Evolutionary conservation across 2,329 filamentous ascomycete species (phyloP).

Genomic region (Clarireedia paspali): DNA sequence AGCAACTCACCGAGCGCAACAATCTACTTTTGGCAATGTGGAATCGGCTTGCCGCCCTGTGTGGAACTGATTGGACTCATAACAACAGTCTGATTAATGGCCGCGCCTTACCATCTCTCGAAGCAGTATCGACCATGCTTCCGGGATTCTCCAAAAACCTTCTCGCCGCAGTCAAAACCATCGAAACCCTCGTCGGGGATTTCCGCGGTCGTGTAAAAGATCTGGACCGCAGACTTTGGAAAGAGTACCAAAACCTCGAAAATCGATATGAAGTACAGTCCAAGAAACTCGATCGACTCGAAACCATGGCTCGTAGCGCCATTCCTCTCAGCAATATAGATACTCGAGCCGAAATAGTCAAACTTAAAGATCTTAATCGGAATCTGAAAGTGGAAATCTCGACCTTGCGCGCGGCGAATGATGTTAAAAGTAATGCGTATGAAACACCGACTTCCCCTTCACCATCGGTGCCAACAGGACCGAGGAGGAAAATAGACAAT

Average conservation of each 20-base stretch:
- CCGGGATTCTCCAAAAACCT: constrained; percentile 88
- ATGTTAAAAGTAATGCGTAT: constrained; percentile 29
- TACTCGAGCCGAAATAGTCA: constrained; percentile 43
- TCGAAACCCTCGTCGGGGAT: constrained; percentile 70
- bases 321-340: constrained; percentile 34
- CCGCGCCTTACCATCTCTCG: constrained; percentile 71
- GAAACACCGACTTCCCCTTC: constrained; percentile 30
- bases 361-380: constrained; percentile 54
- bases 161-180: constrained; percentile 74
- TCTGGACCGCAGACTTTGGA: constrained; percentile 84
- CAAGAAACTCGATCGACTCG: constrained; percentile 82
- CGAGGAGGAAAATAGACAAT: constrained; percentile 18
- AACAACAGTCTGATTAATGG: constrained; percentile 84
- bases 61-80: constrained; percentile 87
- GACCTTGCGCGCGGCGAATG: constrained; percentile 57
- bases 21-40: constrained; percentile 80
- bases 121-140: constrained; percentile 78
- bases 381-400: constrained; percentile 58
- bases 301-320: constrained; percentile 66
- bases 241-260: constrained; percentile 83
- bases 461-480: constrained; percentile 30
- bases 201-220: constrained; percentile 75
- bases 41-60: constrained; percentile 79
- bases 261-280: constrained; percentile 69
- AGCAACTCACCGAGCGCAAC: constrained; percentile 85